Conservation (phyloP, 306 rosid species). For the Vicia villosa region DNA sequence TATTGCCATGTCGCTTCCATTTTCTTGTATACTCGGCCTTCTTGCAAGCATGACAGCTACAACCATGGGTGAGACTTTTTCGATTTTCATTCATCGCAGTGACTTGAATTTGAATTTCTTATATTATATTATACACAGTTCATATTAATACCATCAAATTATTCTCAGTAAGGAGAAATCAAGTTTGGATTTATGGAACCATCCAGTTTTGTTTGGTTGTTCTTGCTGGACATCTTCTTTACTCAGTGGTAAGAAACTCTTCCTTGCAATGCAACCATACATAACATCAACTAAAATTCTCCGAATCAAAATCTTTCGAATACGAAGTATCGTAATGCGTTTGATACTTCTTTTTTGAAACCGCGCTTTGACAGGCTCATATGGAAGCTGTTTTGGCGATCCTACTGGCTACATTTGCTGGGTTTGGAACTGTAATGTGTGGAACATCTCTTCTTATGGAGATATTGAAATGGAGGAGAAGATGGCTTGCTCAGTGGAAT, state of each 20-base stretch:
- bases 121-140: not conserved
- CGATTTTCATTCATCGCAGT: slow-evolving; percentile 2
- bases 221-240: slow-evolving; percentile 59
- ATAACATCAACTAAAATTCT: not conserved
- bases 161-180: slow-evolving; percentile 62
- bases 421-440: slow-evolving; percentile 74
- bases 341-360: slow-evolving; percentile 8
- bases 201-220: slow-evolving; percentile 65
- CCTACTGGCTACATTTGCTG: slow-evolving; percentile 71
- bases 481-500: slow-evolving; percentile 38
- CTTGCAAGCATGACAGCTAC: slow-evolving; percentile 79
- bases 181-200: slow-evolving; percentile 75
- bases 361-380: slow-evolving; percentile 49
- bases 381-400: slow-evolving; percentile 69
- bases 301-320: not conserved
- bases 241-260: slow-evolving; percentile 60
- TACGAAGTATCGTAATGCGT: not conserved
- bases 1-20: slow-evolving; percentile 75
- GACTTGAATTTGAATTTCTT: slow-evolving; percentile 26
- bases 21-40: slow-evolving; percentile 80
- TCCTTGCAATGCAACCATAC: not conserved
- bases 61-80: slow-evolving; percentile 66
- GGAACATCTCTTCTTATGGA: slow-evolving; percentile 50
- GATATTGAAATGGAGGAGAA: slow-evolving; percentile 50
- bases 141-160: slow-evolving; percentile 28